Conservation (phyloP, 306 rosid species). For the Acmispon strigosus region DNA sequence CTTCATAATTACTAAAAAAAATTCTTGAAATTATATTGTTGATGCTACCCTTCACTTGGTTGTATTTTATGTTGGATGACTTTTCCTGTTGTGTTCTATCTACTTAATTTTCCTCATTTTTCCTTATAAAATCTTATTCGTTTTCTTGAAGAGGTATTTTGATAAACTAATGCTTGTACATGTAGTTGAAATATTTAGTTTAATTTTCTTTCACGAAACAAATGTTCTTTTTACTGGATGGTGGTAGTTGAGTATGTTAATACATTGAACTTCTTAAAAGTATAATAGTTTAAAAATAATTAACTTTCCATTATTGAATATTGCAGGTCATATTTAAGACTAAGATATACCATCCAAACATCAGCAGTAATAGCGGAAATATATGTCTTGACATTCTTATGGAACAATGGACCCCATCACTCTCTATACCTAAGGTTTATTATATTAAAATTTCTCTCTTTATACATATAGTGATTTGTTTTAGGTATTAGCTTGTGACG, state of each 20-base stretch:
- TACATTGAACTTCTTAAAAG: no score
- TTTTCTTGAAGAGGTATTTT: not conserved
- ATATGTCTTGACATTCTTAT: conserved; percentile 89
- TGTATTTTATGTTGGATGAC: not conserved
- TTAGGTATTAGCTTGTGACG: not conserved
- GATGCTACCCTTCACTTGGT: not conserved
- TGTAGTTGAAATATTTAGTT: not conserved
- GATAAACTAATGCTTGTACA: not conserved
- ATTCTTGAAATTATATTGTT: not conserved
- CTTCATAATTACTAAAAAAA: no score
- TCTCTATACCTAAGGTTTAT: conserved; percentile 80
- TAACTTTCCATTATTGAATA: not conserved
- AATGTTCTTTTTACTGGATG: not conserved
- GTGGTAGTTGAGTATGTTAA: not conserved
- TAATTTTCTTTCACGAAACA: not conserved
- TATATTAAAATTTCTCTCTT: not conserved
- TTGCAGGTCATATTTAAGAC: conserved; percentile 87
- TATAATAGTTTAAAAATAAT: not conserved
- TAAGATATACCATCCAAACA: conserved; percentile 92
- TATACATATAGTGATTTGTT: no score
- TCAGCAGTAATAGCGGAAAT: conserved; percentile 83
- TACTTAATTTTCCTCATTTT: not conserved
- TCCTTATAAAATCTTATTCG: not conserved
- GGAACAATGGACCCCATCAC: conserved; percentile 88
- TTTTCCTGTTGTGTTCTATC: not conserved